Percentiles rank a stretch among this genome's conserved stretches.
phyloP scores from a whole-genome alignment of 2,329 filamentous ascomycete species.

The Penicillium sp. region DNA sequence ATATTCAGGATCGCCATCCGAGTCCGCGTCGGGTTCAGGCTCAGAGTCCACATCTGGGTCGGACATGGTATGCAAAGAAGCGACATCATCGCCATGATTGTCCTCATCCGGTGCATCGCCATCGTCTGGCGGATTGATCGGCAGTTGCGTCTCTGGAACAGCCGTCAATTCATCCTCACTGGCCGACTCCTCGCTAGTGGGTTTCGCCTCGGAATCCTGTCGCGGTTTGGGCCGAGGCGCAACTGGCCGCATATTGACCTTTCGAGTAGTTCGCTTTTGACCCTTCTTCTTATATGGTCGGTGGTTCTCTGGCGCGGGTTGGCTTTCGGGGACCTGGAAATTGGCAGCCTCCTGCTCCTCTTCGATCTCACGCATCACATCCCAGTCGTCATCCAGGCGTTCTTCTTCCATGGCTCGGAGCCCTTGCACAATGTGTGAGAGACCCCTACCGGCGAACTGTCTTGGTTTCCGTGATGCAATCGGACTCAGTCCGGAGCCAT shows the following conservation, averaged over 20 bases:
- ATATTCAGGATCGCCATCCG: constrained; percentile 30
- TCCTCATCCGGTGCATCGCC: constrained; percentile 3
- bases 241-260: constrained; percentile 42
- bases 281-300: constrained; percentile 38
- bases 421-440: constrained; percentile 37
- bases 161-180: constrained; percentile 28
- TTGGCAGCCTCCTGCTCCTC: constrained; percentile 28
- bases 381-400: constrained; percentile 39
- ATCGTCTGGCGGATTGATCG: not conserved
- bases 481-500: constrained; percentile 30
- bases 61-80: constrained; percentile 26
- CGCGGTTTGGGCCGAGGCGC: constrained; percentile 27
- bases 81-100: constrained; percentile 14
- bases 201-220: constrained; percentile 17
- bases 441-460: constrained; percentile 36
- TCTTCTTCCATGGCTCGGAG: constrained; percentile 41
- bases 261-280: constrained; percentile 45
- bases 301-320: constrained; percentile 18
- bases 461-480: constrained; percentile 34
- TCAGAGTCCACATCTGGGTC: constrained; percentile 25
- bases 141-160: constrained; percentile 28
- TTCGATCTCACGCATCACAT: constrained; percentile 43
- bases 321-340: constrained; percentile 36
- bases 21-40: constrained; percentile 15
- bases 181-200: constrained; percentile 16